Percentiles rank a stretch among this genome's conserved stretches.
These are phyloP conservation scores for Panaeolus papilionaceus DNA, from an alignment of 768 basidiomycete species.

Conservation along the genomic window DNA sequence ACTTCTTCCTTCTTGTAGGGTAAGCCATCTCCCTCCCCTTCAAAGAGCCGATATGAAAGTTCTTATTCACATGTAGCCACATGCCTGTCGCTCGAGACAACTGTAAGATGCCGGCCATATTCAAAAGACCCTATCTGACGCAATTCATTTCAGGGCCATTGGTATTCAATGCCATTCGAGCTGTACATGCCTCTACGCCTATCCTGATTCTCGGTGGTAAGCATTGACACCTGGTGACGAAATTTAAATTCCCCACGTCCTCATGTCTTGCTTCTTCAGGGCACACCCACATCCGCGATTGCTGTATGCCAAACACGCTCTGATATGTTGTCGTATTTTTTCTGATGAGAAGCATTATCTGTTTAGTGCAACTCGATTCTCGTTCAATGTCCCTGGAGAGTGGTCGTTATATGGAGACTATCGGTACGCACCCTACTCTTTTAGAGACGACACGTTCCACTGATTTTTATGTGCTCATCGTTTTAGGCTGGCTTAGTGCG, in stretches of 20 bases:
- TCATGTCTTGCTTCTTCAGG: constrained; percentile 39
- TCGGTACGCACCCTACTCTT: constrained; percentile 54
- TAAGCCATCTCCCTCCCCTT: constrained; percentile 32
- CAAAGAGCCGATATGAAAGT: background rate
- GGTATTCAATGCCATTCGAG: constrained; percentile 77
- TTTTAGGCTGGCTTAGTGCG: constrained; percentile 69
- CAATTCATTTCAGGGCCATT: constrained; percentile 56
- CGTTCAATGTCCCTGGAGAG: constrained; percentile 84
- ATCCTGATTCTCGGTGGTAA: constrained; percentile 83
- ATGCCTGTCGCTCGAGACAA: constrained; percentile 81
- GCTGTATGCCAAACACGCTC: constrained; percentile 46
- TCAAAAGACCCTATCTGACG: background rate
- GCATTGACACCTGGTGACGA: constrained; percentile 5
- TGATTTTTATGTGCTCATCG: constrained; percentile 21
- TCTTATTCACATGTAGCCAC: constrained; percentile 53
- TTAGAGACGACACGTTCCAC: background rate
- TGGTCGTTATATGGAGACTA: constrained; percentile 92
- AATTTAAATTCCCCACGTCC: background rate
- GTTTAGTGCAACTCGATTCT: constrained; percentile 66
- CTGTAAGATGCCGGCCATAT: constrained; percentile 47
- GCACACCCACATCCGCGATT: constrained; percentile 83
- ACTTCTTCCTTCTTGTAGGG: constrained; percentile 81
- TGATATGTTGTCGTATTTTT: constrained; percentile 1
- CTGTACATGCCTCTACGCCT: constrained; percentile 74
- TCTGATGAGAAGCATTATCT: constrained; percentile 1